These are phyloP conservation scores for Apiospora koreana DNA, from an alignment of 2,329 filamentous ascomycete genomes.

Conservation along the genomic window DNA sequence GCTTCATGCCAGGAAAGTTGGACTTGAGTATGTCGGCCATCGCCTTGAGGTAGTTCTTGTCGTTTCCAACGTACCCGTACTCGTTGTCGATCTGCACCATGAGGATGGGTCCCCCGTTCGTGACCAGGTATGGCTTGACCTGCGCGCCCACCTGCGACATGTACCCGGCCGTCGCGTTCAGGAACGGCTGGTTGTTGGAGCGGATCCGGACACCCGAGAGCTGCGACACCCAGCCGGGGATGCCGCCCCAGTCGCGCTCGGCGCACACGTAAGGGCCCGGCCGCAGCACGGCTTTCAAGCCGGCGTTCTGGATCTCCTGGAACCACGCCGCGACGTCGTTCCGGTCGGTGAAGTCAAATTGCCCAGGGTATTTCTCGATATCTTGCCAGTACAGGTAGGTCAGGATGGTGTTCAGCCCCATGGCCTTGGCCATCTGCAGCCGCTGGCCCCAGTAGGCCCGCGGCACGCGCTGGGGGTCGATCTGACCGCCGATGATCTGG, in stretches of 20 bases:
- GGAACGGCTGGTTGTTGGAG: slow-evolving; percentile 40
- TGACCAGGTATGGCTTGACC: slow-evolving; percentile 16
- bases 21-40: slow-evolving; percentile 42
- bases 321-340: slow-evolving; percentile 53
- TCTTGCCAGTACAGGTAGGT: slow-evolving; percentile 54
- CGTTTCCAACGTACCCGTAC: slow-evolving; percentile 48
- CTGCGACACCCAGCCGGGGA: slow-evolving; percentile 46
- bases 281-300: slow-evolving; percentile 45
- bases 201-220: slow-evolving; percentile 43
- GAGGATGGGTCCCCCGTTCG: slow-evolving; percentile 46
- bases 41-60: slow-evolving; percentile 44
- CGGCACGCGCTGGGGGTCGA: slow-evolving; percentile 52
- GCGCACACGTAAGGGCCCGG: slow-evolving; percentile 52
- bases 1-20: slow-evolving; percentile 40
- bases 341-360: slow-evolving; percentile 37
- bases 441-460: slow-evolving; percentile 47
- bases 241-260: slow-evolving; percentile 51
- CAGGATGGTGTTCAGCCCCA: slow-evolving; percentile 53
- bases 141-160: slow-evolving; percentile 35
- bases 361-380: slow-evolving; percentile 41
- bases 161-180: slow-evolving; percentile 39
- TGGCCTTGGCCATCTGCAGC: slow-evolving; percentile 43
- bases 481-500: slow-evolving; percentile 49
- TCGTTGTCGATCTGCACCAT: slow-evolving; percentile 55
- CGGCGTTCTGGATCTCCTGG: slow-evolving; percentile 46